phyloP scores from a whole-genome alignment of 2,329 filamentous ascomycete species.

The Diaporthe sp. region DNA sequence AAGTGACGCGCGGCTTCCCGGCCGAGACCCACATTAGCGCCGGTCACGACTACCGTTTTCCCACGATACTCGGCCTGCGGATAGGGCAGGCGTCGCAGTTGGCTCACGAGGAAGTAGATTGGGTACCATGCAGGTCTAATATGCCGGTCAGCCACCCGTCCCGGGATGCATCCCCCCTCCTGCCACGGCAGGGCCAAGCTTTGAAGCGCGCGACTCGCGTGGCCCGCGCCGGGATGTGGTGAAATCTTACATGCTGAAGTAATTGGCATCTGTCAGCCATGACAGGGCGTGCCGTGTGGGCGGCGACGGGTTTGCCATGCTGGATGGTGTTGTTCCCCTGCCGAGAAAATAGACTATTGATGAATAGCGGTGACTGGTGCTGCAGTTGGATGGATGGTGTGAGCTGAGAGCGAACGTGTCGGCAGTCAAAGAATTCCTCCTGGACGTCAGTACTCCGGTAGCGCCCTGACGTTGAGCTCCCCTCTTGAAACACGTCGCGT shows the following conservation, averaged over 20 bases:
- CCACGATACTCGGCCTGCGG: slow-evolving; percentile 33
- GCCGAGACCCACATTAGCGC: slow-evolving; percentile 53
- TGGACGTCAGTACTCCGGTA: not conserved
- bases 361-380: not conserved
- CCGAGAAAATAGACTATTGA: not conserved
- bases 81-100: slow-evolving; percentile 27
- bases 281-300: slow-evolving; percentile 25
- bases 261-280: slow-evolving; percentile 33
- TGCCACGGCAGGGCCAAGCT: not conserved
- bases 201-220: slow-evolving; percentile 8
- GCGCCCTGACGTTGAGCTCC: not conserved
- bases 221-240: slow-evolving; percentile 6
- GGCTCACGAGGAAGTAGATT: slow-evolving; percentile 27
- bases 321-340: not conserved
- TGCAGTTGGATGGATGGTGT: not conserved
- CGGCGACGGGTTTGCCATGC: slow-evolving; percentile 18
- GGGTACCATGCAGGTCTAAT: slow-evolving; percentile 16
- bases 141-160: not conserved
- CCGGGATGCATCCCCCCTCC: not conserved
- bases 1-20: slow-evolving; percentile 51
- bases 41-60: slow-evolving; percentile 51
- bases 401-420: not conserved
- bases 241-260: slow-evolving; percentile 31
- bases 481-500: slow-evolving; percentile 7
- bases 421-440: not conserved